Percentiles rank a stretch among this genome's conserved stretches.
Conservation (phyloP, 371 early-diverging fungal species). For the Mucor velutinosus region DNA sequence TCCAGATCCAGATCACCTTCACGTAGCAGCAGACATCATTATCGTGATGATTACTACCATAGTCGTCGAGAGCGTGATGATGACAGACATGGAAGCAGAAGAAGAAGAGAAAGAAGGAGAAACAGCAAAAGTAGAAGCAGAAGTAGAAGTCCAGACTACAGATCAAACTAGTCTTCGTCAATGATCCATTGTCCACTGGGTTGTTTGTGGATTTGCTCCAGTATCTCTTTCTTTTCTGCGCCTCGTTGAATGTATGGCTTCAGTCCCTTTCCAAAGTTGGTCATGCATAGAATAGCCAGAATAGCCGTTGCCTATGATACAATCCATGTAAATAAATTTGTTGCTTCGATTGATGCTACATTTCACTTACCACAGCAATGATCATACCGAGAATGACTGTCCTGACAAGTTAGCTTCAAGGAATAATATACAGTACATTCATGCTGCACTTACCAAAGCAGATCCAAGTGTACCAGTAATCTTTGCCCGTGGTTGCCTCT, state of each 20-base stretch:
- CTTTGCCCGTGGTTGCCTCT: slow-evolving; percentile 22
- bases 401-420: background rate
- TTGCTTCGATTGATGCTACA: background rate
- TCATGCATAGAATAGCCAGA: slow-evolving; percentile 33
- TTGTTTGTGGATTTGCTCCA: slow-evolving; percentile 16
- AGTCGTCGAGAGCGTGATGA: slow-evolving; percentile 12
- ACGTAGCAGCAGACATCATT: slow-evolving; percentile 20
- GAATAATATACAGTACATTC: too few relatives aligned
- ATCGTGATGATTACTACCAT: slow-evolving; percentile 24
- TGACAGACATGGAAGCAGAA: slow-evolving; percentile 16
- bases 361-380: slow-evolving; percentile 34
- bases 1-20: slow-evolving; percentile 28
- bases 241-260: slow-evolving; percentile 50
- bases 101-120: slow-evolving; percentile 22
- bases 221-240: slow-evolving; percentile 31
- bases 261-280: slow-evolving; percentile 44
- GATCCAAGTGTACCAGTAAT: slow-evolving; percentile 50
- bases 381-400: slow-evolving; percentile 42
- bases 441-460: slow-evolving; percentile 42
- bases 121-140: slow-evolving; percentile 20
- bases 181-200: slow-evolving; percentile 37
- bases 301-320: slow-evolving; percentile 17
- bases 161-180: slow-evolving; percentile 38
- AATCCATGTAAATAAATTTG: background rate
- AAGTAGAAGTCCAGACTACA: slow-evolving; percentile 13